Conservation (phyloP, 2,329 filamentous ascomycete species). For the Aspergillus hiratsukae region DNA sequence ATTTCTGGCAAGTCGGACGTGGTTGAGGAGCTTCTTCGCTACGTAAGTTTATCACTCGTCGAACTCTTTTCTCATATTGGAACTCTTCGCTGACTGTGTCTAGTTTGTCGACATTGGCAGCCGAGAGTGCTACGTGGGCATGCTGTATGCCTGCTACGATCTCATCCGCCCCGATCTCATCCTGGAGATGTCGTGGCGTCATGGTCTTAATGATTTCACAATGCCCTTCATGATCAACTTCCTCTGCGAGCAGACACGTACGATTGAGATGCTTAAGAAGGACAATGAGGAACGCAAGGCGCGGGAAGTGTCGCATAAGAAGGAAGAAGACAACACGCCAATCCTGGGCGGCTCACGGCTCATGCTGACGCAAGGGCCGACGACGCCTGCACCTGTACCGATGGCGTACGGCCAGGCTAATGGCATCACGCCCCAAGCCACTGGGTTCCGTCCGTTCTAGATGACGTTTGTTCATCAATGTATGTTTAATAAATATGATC, state of each 20-base stretch:
- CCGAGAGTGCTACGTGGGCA: constrained; percentile 98
- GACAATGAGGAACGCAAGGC: constrained; percentile 93
- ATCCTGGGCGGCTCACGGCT: constrained; percentile 84
- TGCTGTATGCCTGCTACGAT: constrained; percentile 98
- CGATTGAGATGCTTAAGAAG: constrained; percentile 79
- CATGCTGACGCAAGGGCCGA: constrained; percentile 91
- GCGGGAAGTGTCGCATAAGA: constrained; percentile 67
- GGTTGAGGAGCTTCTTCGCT: constrained; percentile 91
- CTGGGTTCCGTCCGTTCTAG: constrained; percentile 63
- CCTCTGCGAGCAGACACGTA: constrained; percentile 81
- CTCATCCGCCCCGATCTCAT: constrained; percentile 90
- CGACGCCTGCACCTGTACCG: constrained; percentile 55
- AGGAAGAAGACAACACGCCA: constrained; percentile 87
- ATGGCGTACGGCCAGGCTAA: constrained; percentile 75
- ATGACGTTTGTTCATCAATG: constrained; percentile 10
- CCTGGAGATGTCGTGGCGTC: constrained; percentile 94
- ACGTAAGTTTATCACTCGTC: constrained; percentile 63
- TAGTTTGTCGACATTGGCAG: constrained; percentile 99
- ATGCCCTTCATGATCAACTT: constrained; percentile 99
- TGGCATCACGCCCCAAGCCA: constrained; percentile 83
- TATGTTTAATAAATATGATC: background rate
- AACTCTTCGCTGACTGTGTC: constrained; percentile 28
- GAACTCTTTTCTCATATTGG: background rate
- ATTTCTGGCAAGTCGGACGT: constrained; percentile 86
- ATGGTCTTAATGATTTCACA: constrained; percentile 90